Conservation (phyloP, 2,329 filamentous ascomycete species). For the Trichoderma asperellum region DNA sequence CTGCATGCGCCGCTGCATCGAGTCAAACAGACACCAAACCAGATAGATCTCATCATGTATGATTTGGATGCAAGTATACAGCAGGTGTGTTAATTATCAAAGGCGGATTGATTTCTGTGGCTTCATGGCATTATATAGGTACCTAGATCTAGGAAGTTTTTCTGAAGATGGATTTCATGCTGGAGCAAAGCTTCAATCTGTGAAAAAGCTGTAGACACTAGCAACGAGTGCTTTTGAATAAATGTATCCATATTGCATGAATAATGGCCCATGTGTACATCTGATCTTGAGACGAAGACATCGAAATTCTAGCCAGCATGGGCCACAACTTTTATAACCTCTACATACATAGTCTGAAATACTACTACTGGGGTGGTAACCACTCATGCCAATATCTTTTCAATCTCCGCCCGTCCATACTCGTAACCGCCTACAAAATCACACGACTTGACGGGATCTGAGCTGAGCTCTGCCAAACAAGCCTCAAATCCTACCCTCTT, state of each 20-base stretch:
- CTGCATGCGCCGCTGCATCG: slow-evolving; percentile 12
- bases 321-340: background rate
- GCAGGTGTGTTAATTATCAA: background rate
- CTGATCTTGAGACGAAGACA: background rate
- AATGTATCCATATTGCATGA: background rate
- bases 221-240: background rate
- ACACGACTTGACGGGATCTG: slow-evolving; percentile 1
- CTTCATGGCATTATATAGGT: background rate
- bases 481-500: slow-evolving; percentile 8
- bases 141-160: background rate
- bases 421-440: slow-evolving; percentile 6
- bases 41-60: slow-evolving; percentile 15
- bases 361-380: background rate
- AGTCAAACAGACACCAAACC: background rate
- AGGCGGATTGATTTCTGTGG: background rate
- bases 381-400: background rate
- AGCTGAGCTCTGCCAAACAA: background rate
- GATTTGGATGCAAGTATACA: slow-evolving; percentile 11
- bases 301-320: background rate
- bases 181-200: background rate
- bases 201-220: background rate
- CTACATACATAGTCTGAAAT: background rate
- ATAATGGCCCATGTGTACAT: background rate
- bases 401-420: slow-evolving; percentile 9
- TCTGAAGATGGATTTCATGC: background rate